A percentile compares a stretch with the other conserved stretches of the same genome.
These are phyloP conservation scores for Teunomyces funiuensis DNA, from an alignment of 805 yeast genomes.

Conservation along the genomic window DNA sequence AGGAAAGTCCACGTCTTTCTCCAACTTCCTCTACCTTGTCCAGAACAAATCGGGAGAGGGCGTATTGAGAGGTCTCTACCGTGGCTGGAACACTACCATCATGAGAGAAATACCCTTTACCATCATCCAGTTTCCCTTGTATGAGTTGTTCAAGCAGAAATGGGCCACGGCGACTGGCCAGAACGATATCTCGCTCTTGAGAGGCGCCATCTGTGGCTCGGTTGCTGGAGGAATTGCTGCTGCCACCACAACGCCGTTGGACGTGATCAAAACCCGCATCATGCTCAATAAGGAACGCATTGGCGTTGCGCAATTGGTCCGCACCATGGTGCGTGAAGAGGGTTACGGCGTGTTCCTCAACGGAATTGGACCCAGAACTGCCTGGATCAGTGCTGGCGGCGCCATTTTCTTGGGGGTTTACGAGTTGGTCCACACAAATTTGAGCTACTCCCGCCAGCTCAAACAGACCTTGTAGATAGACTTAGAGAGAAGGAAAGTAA, in stretches of 20 bases:
- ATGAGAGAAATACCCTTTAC: conserved; percentile 97
- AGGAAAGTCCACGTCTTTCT: conserved; percentile 55
- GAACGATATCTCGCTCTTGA: conserved; percentile 55
- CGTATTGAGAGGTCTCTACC: conserved; percentile 69
- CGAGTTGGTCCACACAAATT: conserved; percentile 59
- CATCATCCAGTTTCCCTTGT: conserved; percentile 90
- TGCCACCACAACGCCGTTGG: conserved; percentile 77
- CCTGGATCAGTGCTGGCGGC: conserved; percentile 99
- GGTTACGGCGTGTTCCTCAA: conserved; percentile 70
- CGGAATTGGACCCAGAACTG: conserved; percentile 93
- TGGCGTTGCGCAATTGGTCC: conserved; percentile 48
- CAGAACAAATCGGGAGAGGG: conserved; percentile 77
- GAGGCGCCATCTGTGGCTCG: conserved; percentile 84
- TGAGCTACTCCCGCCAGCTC: conserved; percentile 11
- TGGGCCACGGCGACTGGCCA: conserved; percentile 43
- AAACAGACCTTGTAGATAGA: background rate
- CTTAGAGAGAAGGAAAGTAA: background rate
- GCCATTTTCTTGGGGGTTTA: conserved; percentile 95
- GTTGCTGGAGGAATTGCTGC: conserved; percentile 83
- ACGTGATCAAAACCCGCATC: conserved; percentile 76
- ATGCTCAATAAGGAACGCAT: conserved; percentile 66
- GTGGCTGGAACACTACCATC: conserved; percentile 93
- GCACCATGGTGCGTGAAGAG: conserved; percentile 61
- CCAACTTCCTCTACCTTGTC: conserved; percentile 63
- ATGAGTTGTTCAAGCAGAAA: conserved; percentile 71